Conservation (phyloP, 2,329 filamentous ascomycete genomes). For the Sporothrix variecibatus region DNA sequence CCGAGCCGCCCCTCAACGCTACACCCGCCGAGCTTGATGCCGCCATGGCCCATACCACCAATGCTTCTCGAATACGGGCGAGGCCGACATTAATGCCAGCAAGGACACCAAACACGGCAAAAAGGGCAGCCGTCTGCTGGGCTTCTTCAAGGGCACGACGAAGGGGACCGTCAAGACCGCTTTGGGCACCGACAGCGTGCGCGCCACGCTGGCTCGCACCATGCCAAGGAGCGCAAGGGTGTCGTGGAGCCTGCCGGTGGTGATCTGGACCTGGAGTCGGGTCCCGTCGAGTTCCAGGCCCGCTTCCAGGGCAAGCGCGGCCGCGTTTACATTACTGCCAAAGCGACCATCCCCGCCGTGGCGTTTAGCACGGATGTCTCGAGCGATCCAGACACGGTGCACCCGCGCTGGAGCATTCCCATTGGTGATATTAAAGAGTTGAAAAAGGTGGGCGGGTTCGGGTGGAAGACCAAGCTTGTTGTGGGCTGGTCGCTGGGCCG, state of each 20-base stretch:
- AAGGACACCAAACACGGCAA: slow-evolving; percentile 43
- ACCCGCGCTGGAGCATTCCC: slow-evolving; percentile 61
- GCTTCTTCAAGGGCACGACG: slow-evolving; percentile 68
- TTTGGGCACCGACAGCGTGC: slow-evolving; percentile 70
- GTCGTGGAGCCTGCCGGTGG: slow-evolving; percentile 56
- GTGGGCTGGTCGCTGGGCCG: slow-evolving; percentile 76
- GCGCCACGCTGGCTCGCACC: slow-evolving; percentile 62
- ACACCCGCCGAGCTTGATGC: slow-evolving; percentile 65
- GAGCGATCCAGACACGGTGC: slow-evolving; percentile 51
- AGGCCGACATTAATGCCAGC: slow-evolving; percentile 53
- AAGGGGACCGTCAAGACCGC: slow-evolving; percentile 71
- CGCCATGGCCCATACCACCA: slow-evolving; percentile 55
- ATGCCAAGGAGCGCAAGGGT: slow-evolving; percentile 71
- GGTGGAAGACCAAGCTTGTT: slow-evolving; percentile 82
- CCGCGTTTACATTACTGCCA: slow-evolving; percentile 69
- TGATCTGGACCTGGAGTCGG: slow-evolving; percentile 51
- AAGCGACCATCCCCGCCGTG: slow-evolving; percentile 67
- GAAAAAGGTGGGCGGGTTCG: slow-evolving; percentile 77
- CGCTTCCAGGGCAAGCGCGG: slow-evolving; percentile 72
- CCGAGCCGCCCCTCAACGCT: slow-evolving; percentile 53
- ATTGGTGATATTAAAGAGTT: slow-evolving; percentile 72
- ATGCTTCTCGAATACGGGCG: slow-evolving; percentile 38
- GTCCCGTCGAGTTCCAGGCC: slow-evolving; percentile 75
- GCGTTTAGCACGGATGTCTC: slow-evolving; percentile 57
- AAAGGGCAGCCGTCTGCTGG: slow-evolving; percentile 53